phyloP scores from a whole-genome alignment of 805 yeast genomes.

The Metschnikowia lachancei region DNA sequence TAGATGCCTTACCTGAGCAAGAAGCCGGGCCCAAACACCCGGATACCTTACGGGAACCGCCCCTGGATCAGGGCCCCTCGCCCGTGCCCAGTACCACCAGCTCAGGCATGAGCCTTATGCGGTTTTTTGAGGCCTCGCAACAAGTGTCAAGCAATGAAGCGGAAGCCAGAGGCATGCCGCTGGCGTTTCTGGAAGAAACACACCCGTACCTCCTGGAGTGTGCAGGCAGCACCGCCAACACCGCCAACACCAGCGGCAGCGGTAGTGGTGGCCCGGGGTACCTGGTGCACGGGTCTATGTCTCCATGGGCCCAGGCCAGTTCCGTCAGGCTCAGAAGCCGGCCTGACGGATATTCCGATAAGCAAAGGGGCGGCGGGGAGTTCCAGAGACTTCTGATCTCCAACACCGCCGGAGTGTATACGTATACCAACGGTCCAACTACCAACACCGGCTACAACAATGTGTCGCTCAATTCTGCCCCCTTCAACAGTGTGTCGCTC shows the following conservation, averaged over 20 bases:
- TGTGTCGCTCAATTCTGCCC: too few relatives aligned
- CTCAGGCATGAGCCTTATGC: slow-evolving; percentile 6
- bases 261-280: background rate
- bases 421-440: too few relatives aligned
- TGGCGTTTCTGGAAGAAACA: slow-evolving; percentile 5
- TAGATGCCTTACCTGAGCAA: slow-evolving; percentile 7
- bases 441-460: too few relatives aligned
- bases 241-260: background rate
- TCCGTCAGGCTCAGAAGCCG: background rate
- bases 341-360: background rate
- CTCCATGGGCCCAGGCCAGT: background rate
- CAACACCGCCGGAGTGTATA: background rate
- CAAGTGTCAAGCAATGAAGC: background rate
- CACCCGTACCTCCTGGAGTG: slow-evolving; percentile 10
- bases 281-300: background rate
- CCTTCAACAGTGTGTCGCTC: background rate
- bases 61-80: slow-evolving; percentile 9
- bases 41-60: slow-evolving; percentile 8
- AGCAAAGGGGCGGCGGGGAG: background rate
- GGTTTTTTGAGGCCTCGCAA: slow-evolving; percentile 7
- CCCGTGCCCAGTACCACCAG: slow-evolving; percentile 4
- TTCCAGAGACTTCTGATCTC: background rate
- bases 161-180: background rate
- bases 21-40: background rate
- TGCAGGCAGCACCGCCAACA: slow-evolving; percentile 1